Conservation (phyloP, 2,329 filamentous ascomycete genomes). For the Zelopaecilomyces penicillatus region DNA sequence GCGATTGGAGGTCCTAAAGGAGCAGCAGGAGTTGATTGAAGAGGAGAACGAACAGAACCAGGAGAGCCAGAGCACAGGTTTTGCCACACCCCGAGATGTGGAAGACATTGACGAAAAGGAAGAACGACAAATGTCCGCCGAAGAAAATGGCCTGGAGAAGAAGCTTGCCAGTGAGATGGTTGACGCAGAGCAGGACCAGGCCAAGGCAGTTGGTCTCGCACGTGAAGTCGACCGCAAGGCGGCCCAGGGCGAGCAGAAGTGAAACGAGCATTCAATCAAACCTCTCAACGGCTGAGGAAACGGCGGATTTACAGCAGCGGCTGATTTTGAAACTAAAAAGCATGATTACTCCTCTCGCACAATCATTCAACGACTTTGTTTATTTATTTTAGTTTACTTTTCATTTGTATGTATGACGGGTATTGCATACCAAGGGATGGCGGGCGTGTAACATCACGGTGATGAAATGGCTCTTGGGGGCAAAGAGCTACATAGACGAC, state of each 20-base stretch:
- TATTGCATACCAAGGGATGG: slow-evolving; percentile 6
- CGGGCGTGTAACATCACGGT: slow-evolving; percentile 5
- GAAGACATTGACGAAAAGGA: slow-evolving; percentile 96
- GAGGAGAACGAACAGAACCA: slow-evolving; percentile 93
- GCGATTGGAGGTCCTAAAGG: slow-evolving; percentile 93
- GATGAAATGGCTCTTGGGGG: slow-evolving; percentile 1
- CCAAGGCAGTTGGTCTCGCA: slow-evolving; percentile 10
- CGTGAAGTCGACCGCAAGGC: slow-evolving; percentile 20
- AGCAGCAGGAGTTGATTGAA: slow-evolving; percentile 95
- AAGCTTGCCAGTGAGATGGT: slow-evolving; percentile 45
- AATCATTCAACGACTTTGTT: slow-evolving; percentile 18
- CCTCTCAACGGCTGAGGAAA: slow-evolving; percentile 8
- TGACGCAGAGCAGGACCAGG: slow-evolving; percentile 44
- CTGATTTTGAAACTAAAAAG: too few species aligned
- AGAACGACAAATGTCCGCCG: slow-evolving; percentile 50
- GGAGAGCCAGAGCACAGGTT: slow-evolving; percentile 65
- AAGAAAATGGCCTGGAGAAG: slow-evolving; percentile 35
- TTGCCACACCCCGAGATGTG: slow-evolving; percentile 70
- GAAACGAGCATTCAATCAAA: slow-evolving; percentile 17
- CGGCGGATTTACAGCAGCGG: not conserved
- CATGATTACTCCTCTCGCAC: not conserved
- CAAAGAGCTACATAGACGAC: slow-evolving; percentile 2
- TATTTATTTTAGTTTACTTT: too few species aligned
- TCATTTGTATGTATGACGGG: slow-evolving; percentile 13
- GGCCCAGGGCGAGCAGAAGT: slow-evolving; percentile 25